Conservation (phyloP, 1,284 basidiomycete genomes). For the Porodaedalea pini region DNA sequence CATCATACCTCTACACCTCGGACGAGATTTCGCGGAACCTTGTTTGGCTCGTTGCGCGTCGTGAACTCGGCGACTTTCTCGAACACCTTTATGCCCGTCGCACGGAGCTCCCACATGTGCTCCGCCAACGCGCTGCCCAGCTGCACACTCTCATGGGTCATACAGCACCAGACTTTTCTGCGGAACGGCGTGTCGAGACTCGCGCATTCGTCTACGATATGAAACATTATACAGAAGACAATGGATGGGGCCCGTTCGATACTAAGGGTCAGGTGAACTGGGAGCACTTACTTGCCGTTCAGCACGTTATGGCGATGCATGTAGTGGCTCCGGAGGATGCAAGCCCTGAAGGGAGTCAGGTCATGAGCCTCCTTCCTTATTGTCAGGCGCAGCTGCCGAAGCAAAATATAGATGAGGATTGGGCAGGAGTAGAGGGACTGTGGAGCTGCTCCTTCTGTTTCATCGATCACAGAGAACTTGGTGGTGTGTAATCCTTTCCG, state of each 20-base stretch:
- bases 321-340: slow-evolving; percentile 39
- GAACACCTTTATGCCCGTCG: slow-evolving; percentile 31
- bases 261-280: slow-evolving; percentile 52
- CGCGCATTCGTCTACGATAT: slow-evolving; percentile 59
- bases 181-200: slow-evolving; percentile 35
- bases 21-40: slow-evolving; percentile 46
- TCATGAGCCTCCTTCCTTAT: slow-evolving; percentile 31
- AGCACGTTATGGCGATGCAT: slow-evolving; percentile 53
- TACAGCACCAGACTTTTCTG: slow-evolving; percentile 39
- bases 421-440: slow-evolving; percentile 57
- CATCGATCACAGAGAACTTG: slow-evolving; percentile 49
- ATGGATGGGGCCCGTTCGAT: slow-evolving; percentile 56
- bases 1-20: slow-evolving; percentile 27
- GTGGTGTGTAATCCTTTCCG: no score
- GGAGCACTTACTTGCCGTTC: slow-evolving; percentile 54
- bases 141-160: slow-evolving; percentile 56
- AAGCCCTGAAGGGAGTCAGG: slow-evolving; percentile 6
- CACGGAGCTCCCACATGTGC: slow-evolving; percentile 31
- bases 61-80: slow-evolving; percentile 43
- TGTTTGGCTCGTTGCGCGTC: slow-evolving; percentile 45
- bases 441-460: slow-evolving; percentile 66
- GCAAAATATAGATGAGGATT: slow-evolving; percentile 40
- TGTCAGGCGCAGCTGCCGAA: slow-evolving; percentile 45
- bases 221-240: slow-evolving; percentile 47
- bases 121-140: slow-evolving; percentile 44